Percentiles rank a stretch among this genome's conserved stretches.
These are phyloP conservation scores for Ophiostoma tasmaniense DNA, from an alignment of 2,329 filamentous ascomycete species.

Conservation along the genomic window DNA sequence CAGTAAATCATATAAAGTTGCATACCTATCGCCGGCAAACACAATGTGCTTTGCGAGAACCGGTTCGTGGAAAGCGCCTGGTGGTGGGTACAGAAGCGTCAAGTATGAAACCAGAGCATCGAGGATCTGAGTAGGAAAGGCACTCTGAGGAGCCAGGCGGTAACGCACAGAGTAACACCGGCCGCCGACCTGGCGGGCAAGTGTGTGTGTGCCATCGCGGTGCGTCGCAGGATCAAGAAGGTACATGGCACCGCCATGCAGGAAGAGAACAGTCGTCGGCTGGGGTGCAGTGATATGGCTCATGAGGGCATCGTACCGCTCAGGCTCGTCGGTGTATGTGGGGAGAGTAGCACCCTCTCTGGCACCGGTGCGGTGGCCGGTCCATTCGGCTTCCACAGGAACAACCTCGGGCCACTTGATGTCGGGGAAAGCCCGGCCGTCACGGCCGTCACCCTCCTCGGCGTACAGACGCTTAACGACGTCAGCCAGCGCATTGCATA, in stretches of 20 bases:
- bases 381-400: constrained; percentile 66
- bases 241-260: constrained; percentile 70
- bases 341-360: constrained; percentile 43
- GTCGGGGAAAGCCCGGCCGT: constrained; percentile 18
- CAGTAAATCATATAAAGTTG: not conserved
- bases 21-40: constrained; percentile 59
- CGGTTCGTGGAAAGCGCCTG: constrained; percentile 56
- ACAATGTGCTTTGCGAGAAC: constrained; percentile 59
- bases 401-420: constrained; percentile 41
- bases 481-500: constrained; percentile 52
- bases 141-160: constrained; percentile 62
- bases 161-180: constrained; percentile 66
- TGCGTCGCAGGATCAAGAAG: constrained; percentile 63
- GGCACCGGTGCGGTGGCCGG: constrained; percentile 54
- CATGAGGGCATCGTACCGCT: constrained; percentile 60
- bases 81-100: constrained; percentile 61
- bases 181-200: constrained; percentile 60
- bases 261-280: constrained; percentile 59
- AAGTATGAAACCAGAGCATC: constrained; percentile 68
- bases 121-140: constrained; percentile 66
- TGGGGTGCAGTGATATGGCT: constrained; percentile 53
- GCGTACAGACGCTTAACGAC: constrained; percentile 35
- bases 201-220: constrained; percentile 46
- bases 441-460: constrained; percentile 11
- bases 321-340: constrained; percentile 45